Evolutionary conservation across 2,329 filamentous ascomycete species (phyloP).

Genomic region (Ambrosiella cleistominuta): DNA sequence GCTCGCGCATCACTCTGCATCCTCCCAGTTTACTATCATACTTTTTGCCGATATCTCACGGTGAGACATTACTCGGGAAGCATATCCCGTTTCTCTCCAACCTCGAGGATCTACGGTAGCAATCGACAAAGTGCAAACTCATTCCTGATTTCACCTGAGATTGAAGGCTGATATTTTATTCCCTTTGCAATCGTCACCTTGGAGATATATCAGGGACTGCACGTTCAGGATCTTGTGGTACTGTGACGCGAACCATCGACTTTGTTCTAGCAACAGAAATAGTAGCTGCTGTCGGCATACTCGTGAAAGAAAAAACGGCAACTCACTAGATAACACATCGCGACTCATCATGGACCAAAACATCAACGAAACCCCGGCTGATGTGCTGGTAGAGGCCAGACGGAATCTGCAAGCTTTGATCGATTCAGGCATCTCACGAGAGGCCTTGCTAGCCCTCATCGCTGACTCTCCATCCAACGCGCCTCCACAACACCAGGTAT

Average conservation of each 20-base stretch:
- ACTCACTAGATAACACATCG: background rate
- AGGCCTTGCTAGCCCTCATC: slow-evolving; percentile 19
- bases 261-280: background rate
- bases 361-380: slow-evolving; percentile 22
- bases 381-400: slow-evolving; percentile 28
- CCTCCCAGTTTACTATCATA: too few species aligned
- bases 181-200: too few species aligned
- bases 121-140: too few species aligned
- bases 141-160: too few species aligned
- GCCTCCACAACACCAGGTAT: background rate
- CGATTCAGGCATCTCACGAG: slow-evolving; percentile 28
- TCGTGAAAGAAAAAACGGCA: background rate
- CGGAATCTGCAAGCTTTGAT: slow-evolving; percentile 30
- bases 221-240: background rate
- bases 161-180: too few species aligned
- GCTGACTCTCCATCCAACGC: slow-evolving; percentile 9
- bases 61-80: too few species aligned
- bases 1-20: too few species aligned
- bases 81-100: too few species aligned
- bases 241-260: background rate
- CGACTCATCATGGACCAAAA: slow-evolving; percentile 6
- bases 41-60: too few species aligned
- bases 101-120: too few species aligned
- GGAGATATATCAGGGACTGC: background rate
- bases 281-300: background rate